Conservation (phyloP, 2,329 filamentous ascomycete species). For the Chaetomiaceae sp. region DNA sequence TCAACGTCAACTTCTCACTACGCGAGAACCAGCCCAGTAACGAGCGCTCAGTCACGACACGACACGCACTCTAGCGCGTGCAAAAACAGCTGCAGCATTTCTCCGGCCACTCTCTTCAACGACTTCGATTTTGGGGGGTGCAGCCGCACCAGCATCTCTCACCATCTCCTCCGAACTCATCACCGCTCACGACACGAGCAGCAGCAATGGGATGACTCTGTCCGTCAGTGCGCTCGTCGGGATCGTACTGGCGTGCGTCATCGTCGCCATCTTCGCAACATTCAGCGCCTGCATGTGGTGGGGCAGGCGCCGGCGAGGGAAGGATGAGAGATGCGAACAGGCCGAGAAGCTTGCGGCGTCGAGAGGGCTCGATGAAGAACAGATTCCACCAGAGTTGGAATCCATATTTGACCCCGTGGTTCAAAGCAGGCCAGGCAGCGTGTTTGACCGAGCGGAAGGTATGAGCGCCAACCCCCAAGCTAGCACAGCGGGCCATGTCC, state of each 20-base stretch:
- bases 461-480: not conserved
- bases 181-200: not conserved
- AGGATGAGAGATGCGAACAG: slow-evolving; percentile 10
- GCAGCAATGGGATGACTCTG: slow-evolving; percentile 13
- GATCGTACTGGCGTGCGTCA: slow-evolving; percentile 16
- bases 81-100: not conserved
- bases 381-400: slow-evolving; percentile 10
- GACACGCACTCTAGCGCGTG: not conserved
- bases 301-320: slow-evolving; percentile 9
- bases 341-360: slow-evolving; percentile 3
- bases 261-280: slow-evolving; percentile 12
- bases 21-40: not conserved
- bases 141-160: slow-evolving; percentile 1
- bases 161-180: slow-evolving; percentile 7
- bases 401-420: slow-evolving; percentile 15
- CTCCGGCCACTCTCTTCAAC: not conserved
- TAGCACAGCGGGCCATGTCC: not conserved
- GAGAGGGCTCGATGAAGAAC: slow-evolving; percentile 5
- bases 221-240: slow-evolving; percentile 17
- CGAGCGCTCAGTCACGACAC: not conserved
- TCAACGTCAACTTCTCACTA: slow-evolving; percentile 9
- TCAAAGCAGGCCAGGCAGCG: slow-evolving; percentile 6
- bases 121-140: not conserved
- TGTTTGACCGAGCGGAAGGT: slow-evolving; percentile 16
- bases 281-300: slow-evolving; percentile 16